phyloP scores from a whole-genome alignment of 805 yeast species.

The Saturnispora sanitii region DNA sequence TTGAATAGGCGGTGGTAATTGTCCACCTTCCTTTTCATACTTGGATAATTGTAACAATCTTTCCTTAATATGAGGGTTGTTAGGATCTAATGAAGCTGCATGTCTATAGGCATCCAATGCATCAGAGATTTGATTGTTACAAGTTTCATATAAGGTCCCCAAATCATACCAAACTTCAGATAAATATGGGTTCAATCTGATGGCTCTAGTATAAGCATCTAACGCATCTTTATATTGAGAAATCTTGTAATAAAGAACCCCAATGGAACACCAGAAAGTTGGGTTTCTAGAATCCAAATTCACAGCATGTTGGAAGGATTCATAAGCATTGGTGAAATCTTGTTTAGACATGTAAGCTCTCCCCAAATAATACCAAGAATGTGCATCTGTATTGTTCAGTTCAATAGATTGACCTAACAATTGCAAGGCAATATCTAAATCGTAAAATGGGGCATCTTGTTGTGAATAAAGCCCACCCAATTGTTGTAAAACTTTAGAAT shows the following conservation, averaged over 20 bases:
- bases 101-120: constrained; percentile 96
- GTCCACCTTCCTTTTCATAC: constrained; percentile 60
- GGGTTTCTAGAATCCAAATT: constrained; percentile 95
- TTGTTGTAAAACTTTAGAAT: constrained; percentile 92
- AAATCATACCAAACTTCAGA: constrained; percentile 98
- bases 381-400: constrained; percentile 84
- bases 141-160: constrained; percentile 93
- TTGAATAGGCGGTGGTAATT: constrained; percentile 43
- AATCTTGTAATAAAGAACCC: constrained; percentile 92
- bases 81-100: constrained; percentile 92
- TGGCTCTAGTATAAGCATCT: constrained; percentile 96
- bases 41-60: constrained; percentile 78
- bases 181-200: constrained; percentile 88
- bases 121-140: constrained; percentile 90
- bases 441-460: constrained; percentile 58
- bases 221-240: constrained; percentile 94
- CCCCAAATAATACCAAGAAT: constrained; percentile 94
- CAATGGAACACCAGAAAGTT: constrained; percentile 94
- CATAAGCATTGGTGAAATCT: constrained; percentile 93
- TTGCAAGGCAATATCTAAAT: constrained; percentile 73
- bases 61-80: constrained; percentile 87
- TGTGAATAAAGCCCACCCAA: constrained; percentile 90
- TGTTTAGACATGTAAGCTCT: constrained; percentile 94
- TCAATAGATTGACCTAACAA: constrained; percentile 81
- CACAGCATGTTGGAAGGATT: constrained; percentile 97